Base-by-base conservation (phyloP, 305 asterid genomes). In the Fraxinus floribunda region DNA sequence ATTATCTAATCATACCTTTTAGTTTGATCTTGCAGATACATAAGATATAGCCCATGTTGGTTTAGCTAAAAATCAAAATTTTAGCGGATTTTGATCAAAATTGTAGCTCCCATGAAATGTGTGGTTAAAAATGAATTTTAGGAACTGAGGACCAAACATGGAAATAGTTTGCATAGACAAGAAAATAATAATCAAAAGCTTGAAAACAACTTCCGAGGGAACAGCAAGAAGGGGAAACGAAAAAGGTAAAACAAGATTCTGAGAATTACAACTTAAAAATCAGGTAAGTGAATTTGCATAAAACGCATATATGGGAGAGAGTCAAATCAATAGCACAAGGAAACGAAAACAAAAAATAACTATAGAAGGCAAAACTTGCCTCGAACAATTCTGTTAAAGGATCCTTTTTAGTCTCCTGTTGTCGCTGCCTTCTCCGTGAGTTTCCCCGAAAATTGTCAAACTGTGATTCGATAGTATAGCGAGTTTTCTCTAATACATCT, bases 401-500 rank as follows among this genome's bases (percentile, higher is more conserved):
- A 90, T 94, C 98, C 78, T 87, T 90, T 66, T 87, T 90, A 81
- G 90, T 71, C 82, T 92, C 98, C 84, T 89, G 94, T 73, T 84
- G 95, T 55, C 90, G 89, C 87, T 87, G 88, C 79, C 92, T 92
- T 81, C 98, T 91, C 88, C 98, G 90, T 44, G 94, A 85, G 76
- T 86, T 90, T 84, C 97, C 93, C 44, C 89, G 90, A 76, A 82
- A 83, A 82, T 77, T 89, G 39, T 88, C 95, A 79, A 62, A 60
- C 77, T 93, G 95, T 49, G 95, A 70, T 87, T 85, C 88, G 80
- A 95, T 86, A 62, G 46, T 60, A 84, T 94, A 92, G 34, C 81
- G 90, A 75, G 94, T 91, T 91, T 91, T 94, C 89, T 95, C 98
- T 87, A 95, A 83, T 80, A 95, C 92, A 77, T 95, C 97, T 92